phyloP scores from a whole-genome alignment of 2,329 filamentous ascomycete species.

The Epichloe sylvatica region DNA sequence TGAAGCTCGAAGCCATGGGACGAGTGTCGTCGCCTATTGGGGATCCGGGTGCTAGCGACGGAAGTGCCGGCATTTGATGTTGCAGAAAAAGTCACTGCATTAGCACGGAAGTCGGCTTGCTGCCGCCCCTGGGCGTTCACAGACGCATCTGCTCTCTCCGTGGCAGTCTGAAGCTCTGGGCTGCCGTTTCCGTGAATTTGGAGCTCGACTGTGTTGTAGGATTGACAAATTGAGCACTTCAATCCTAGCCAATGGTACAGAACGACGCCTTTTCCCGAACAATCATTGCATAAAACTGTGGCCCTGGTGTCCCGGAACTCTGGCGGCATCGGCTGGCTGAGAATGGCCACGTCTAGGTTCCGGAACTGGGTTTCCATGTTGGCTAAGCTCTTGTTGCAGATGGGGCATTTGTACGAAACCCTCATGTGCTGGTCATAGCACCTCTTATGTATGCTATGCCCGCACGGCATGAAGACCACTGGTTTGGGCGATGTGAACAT shows the following conservation, averaged over 20 bases:
- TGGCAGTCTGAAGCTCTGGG: conserved; percentile 14
- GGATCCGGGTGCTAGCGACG: conserved; percentile 4
- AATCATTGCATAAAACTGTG: conserved; percentile 87
- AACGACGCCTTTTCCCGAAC: conserved; percentile 72
- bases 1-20: conserved; percentile 23
- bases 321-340: conserved; percentile 78
- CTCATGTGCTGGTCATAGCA: conserved; percentile 84
- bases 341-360: conserved; percentile 76
- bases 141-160: conserved; percentile 11
- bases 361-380: conserved; percentile 97
- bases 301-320: conserved; percentile 71
- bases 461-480: conserved; percentile 89
- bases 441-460: conserved; percentile 83
- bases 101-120: conserved; percentile 1
- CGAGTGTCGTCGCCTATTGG: conserved; percentile 25
- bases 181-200: conserved; percentile 38
- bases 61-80: neutral
- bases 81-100: neutral
- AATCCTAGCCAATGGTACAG: conserved; percentile 89
- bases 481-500: conserved; percentile 83
- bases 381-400: conserved; percentile 89
- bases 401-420: conserved; percentile 86
- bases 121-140: conserved; percentile 3
- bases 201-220: conserved; percentile 56
- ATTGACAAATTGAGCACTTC: conserved; percentile 64